Percentiles rank a stretch among this genome's conserved stretches.
phyloP scores from a whole-genome alignment of 176 grass and related monocot genomes.

The barley (Hordeum vulgare) region DNA sequence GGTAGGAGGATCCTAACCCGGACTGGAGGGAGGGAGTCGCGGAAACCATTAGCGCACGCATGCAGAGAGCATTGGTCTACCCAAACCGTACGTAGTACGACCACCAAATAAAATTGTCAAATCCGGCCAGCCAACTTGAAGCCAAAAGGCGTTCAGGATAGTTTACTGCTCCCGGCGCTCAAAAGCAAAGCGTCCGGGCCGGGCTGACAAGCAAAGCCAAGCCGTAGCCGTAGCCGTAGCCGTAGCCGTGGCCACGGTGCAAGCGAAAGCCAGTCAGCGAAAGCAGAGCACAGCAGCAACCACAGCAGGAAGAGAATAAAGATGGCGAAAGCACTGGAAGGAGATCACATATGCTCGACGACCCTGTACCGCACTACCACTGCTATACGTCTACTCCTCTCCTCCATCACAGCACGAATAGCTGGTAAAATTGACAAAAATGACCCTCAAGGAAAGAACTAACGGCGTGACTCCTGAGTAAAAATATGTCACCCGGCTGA shows the following conservation, averaged over 20 bases:
- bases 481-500: too few relatives aligned
- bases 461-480: too few relatives aligned
- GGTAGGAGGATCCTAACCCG: too few relatives aligned
- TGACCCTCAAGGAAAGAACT: too few relatives aligned
- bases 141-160: neutral
- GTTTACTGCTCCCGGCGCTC: constrained; percentile 2
- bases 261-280: too few relatives aligned
- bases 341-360: neutral
- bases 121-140: neutral
- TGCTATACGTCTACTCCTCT: neutral
- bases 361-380: neutral
- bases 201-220: constrained; percentile 1
- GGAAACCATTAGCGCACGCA: neutral
- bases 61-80: constrained; percentile 1
- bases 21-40: neutral
- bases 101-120: neutral
- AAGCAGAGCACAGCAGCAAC: neutral
- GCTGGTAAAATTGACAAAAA: too few relatives aligned
- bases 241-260: too few relatives aligned
- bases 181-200: neutral
- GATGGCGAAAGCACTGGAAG: neutral
- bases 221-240: neutral
- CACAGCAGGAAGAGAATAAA: neutral
- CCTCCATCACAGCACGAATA: neutral
- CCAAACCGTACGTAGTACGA: neutral